phyloP scores from a whole-genome alignment of 2,329 filamentous ascomycete species.

The Trichoderma arundinaceum region DNA sequence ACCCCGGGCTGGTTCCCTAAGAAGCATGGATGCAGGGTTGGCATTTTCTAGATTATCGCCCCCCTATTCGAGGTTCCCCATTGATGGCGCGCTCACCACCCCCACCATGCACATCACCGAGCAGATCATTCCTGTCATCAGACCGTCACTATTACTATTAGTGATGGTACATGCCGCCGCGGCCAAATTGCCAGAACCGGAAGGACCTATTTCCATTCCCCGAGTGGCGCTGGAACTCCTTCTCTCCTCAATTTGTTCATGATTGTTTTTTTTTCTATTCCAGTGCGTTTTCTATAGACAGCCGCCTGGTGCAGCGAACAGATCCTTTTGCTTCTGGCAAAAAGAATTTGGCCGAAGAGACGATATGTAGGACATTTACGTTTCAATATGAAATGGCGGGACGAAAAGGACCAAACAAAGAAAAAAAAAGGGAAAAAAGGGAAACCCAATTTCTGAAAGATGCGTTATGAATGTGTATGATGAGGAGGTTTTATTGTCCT shows the following conservation, averaged over 20 bases:
- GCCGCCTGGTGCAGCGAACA: constrained; percentile 11
- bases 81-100: constrained; percentile 23
- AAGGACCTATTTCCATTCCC: constrained; percentile 13
- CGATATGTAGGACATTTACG: background rate
- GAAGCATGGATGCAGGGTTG: constrained; percentile 18
- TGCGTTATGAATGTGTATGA: constrained; percentile 30
- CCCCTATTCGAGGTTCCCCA: constrained; percentile 8
- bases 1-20: constrained; percentile 7
- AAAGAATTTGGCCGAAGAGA: background rate
- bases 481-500: constrained; percentile 8
- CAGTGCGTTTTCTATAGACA: constrained; percentile 28
- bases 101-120: constrained; percentile 25
- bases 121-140: constrained; percentile 29
- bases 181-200: constrained; percentile 18
- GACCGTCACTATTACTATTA: constrained; percentile 14
- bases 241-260: constrained; percentile 15
- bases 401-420: background rate
- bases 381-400: background rate
- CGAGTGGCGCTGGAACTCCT: background rate
- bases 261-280: constrained; percentile 8
- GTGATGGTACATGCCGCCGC: background rate
- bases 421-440: background rate
- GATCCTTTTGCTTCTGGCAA: background rate
- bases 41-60: constrained; percentile 1
- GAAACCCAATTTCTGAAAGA: background rate